Base-by-base conservation (phyloP, 768 basidiomycete genomes). In the Galerina sulciceps region DNA sequence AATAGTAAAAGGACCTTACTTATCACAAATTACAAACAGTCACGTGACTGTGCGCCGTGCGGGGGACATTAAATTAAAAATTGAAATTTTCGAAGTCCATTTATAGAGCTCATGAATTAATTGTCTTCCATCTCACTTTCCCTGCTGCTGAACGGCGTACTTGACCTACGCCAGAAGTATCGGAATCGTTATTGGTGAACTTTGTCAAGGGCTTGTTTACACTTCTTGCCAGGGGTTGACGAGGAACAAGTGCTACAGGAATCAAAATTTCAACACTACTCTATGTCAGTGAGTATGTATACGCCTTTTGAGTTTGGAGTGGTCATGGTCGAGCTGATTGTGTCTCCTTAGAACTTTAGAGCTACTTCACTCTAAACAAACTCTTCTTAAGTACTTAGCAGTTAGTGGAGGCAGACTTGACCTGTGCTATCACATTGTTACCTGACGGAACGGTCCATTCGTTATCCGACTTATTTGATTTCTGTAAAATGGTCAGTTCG, bases 401-500 rank as follows among this genome's bases (percentile, higher is more conserved):
- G 26, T 40, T 23, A 15, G 22, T 6, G 26, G 49, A 18, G 40
- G 49, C 49, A 14, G 20, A 38, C 26, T 22, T 35, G 13, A 51
- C 23, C 14, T 11, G 13, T 17, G 49, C 22, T 22, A 36, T 51
- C 35, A 22, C 37, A 26, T 54, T 45, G n/a, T n/a, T n/a, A n/a
- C n/a, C n/a, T n/a, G 44, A 46, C 42, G 18, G 22, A 37, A n/a
- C 31, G 23, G 40, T 22, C 15, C 18, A 13, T 6, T 22, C 22
- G 14, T 20, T 6, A 3, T 2, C 23, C 13, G 22, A 20, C 46
- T 41, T 45, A 44, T 26, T 23, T 40, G 49, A 34, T 22, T 47
- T 6, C 22, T 15, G 9, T 35, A 53, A 49, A 18, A 66, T 66
- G 65, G 65, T 65, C n/a, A 56, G 59, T 55, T 5, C 40, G 11